Base-by-base conservation (phyloP, 768 basidiomycete genomes). In the Hygrophoropsis aurantiaca region DNA sequence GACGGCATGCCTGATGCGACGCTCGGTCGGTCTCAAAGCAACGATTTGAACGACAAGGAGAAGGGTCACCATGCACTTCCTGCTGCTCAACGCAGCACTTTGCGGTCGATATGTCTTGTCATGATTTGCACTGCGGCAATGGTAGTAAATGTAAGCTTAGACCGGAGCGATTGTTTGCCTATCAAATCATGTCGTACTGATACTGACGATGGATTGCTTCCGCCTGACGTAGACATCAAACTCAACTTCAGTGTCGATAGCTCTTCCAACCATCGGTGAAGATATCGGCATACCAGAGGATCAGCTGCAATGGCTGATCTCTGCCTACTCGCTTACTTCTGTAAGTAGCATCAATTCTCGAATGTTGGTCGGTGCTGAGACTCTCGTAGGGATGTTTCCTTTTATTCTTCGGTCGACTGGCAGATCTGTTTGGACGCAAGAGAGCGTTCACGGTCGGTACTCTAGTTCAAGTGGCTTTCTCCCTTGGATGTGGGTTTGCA, bases 381-480 rank as follows among this genome's bases (percentile, higher is more conserved):
- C 27, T 13, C 6, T 30, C 27, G 23, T 16, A 89, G 88, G 88
- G 85, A 7, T 93, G 90, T 56, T 70, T 92, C 10, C 75, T 92
- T 3, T 72, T 93, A 9, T 75, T 90, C 11, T 82, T 80, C 21
- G 91, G 91, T 0, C 74, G 89, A n/a, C 63, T 93, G 1, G 88
- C 90, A 2, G 91, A 93, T 60, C 66, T 89, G 2, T 82, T 85
- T 52, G 90, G 92, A 2, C 76, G 89, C 25, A 90, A 87, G 56
- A 74, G 70, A 26, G 73, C 73, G 0, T 94, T 90, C 62, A 46
- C 85, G 5, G 9, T 71, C 3, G 92, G 92, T 2, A 78, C 81
- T 24, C 7, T 68, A 3, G 68, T 75, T 46, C 74, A 85, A 30
- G 60, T 72, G 7, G 70, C 73, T 0, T 85, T 86, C 50, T 78